Evolutionary conservation across 352 stramenopile species (phyloP).

Genomic region (Pythium folliculosum): DNA sequence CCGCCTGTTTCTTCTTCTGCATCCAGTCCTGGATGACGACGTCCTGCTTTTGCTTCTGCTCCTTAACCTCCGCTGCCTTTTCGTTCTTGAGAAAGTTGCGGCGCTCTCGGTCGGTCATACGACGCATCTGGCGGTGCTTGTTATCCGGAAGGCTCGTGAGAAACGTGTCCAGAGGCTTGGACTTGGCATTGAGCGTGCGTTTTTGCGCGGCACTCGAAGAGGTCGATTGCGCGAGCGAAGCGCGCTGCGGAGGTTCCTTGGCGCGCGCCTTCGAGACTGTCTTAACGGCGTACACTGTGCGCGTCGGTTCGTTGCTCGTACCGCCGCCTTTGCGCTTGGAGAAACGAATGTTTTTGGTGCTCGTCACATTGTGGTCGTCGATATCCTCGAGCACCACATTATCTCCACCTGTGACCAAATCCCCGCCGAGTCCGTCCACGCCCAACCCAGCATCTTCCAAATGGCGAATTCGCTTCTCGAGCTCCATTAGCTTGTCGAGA

Average conservation of each 20-base stretch:
- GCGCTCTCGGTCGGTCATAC: slow-evolving; percentile 67
- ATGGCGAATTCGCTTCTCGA: slow-evolving; percentile 86
- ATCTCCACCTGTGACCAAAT: slow-evolving; percentile 14
- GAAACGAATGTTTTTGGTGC: slow-evolving; percentile 45
- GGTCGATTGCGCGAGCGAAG: slow-evolving; percentile 16
- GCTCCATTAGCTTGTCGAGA: slow-evolving; percentile 88
- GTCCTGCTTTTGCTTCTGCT: slow-evolving; percentile 57
- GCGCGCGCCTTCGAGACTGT: slow-evolving; percentile 19
- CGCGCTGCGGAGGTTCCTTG: slow-evolving; percentile 7
- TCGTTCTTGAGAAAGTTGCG: slow-evolving; percentile 61
- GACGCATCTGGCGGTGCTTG: slow-evolving; percentile 60
- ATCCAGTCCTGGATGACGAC: slow-evolving; percentile 77
- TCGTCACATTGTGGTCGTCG: slow-evolving; percentile 29
- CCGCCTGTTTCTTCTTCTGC: slow-evolving; percentile 63
- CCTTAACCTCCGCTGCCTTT: slow-evolving; percentile 39
- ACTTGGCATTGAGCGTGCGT: slow-evolving; percentile 30
- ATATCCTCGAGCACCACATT: slow-evolving; percentile 23
- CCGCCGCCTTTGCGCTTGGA: slow-evolving; percentile 48
- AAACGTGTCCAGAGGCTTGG: slow-evolving; percentile 45
- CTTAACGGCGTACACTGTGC: slow-evolving; percentile 62
- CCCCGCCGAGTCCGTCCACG: slow-evolving; percentile 43
- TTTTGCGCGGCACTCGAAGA: slow-evolving; percentile 33
- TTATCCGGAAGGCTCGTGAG: slow-evolving; percentile 61
- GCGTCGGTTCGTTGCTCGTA: slow-evolving; percentile 44
- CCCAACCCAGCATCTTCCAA: slow-evolving; percentile 72